Percentiles rank a stretch among this genome's conserved stretches.
Evolutionary conservation across 2,329 filamentous ascomycete species (phyloP).

Genomic region (Colletotrichum gloeosporioides): DNA sequence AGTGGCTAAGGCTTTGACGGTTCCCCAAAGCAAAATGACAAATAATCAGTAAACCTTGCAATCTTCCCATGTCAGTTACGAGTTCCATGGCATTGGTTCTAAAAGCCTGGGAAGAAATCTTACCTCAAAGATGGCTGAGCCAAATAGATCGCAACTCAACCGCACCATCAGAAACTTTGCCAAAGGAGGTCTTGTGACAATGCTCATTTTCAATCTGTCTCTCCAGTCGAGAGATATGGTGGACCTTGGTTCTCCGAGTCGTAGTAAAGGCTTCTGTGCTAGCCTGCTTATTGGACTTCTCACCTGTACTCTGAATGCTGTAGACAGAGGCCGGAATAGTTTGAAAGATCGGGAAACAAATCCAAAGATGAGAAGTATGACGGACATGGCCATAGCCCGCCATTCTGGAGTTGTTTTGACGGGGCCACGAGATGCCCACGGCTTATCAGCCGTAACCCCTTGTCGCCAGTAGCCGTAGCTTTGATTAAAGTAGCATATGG

Average conservation of each 20-base stretch:
- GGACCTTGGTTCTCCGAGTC: neutral
- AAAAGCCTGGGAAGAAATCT: fast-evolving
- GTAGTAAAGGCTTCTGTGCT: neutral
- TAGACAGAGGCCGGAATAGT: neutral
- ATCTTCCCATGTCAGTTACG: neutral
- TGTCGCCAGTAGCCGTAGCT: neutral
- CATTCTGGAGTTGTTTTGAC: neutral
- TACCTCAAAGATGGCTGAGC: neutral
- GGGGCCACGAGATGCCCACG: neutral
- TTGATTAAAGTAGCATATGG: neutral
- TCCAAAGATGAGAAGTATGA: neutral
- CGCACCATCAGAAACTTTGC: neutral
- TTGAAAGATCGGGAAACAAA: neutral
- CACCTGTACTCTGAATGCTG: neutral
- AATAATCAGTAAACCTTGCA: neutral
- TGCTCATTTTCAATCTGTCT: neutral
- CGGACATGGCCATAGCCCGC: neutral
- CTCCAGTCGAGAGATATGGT: neutral
- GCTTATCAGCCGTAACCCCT: neutral
- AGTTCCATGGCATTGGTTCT: fast-evolving
- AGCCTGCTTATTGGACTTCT: neutral
- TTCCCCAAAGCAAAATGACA: neutral
- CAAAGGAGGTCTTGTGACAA: neutral
- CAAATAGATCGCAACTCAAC: neutral
- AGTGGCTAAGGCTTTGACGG: neutral